Evolutionary conservation across 192 early-diverging fungal genomes (phyloP).

Genomic region (Coemansia sp.): DNA sequence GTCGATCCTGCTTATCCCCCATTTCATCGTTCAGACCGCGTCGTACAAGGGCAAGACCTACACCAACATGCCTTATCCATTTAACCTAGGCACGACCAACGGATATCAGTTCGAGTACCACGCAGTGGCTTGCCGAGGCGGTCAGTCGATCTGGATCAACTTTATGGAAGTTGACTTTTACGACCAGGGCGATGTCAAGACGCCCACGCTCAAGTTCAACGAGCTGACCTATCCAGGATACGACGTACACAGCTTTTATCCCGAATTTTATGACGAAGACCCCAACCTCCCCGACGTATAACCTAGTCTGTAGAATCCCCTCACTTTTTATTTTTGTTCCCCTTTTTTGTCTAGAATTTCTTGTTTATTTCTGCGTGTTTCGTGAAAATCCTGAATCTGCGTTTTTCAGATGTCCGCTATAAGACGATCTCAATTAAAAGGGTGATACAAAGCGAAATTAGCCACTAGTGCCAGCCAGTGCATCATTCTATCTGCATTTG

Average conservation of each 20-base stretch:
- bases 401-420: too few relatives aligned
- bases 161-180: slow-evolving; percentile 55
- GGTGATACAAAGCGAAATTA: too few relatives aligned
- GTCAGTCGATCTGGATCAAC: slow-evolving; percentile 53
- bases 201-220: slow-evolving; percentile 41
- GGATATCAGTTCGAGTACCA: slow-evolving; percentile 46
- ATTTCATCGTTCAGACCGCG: slow-evolving; percentile 44
- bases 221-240: slow-evolving; percentile 32
- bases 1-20: slow-evolving; percentile 49
- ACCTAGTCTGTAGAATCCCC: not conserved
- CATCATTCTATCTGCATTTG: too few relatives aligned
- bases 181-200: slow-evolving; percentile 45
- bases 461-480: too few relatives aligned
- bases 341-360: too few relatives aligned
- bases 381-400: too few relatives aligned
- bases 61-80: slow-evolving; percentile 47
- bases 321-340: too few relatives aligned
- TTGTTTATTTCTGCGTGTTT: too few relatives aligned
- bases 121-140: slow-evolving; percentile 36
- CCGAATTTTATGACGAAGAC: slow-evolving; percentile 41
- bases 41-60: slow-evolving; percentile 28
- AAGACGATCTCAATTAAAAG: too few relatives aligned
- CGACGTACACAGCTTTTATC: slow-evolving; percentile 31
- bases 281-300: slow-evolving; percentile 13
- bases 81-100: slow-evolving; percentile 44